phyloP scores from a whole-genome alignment of 805 yeast species.

The Ogataea trehaloabstinens region DNA sequence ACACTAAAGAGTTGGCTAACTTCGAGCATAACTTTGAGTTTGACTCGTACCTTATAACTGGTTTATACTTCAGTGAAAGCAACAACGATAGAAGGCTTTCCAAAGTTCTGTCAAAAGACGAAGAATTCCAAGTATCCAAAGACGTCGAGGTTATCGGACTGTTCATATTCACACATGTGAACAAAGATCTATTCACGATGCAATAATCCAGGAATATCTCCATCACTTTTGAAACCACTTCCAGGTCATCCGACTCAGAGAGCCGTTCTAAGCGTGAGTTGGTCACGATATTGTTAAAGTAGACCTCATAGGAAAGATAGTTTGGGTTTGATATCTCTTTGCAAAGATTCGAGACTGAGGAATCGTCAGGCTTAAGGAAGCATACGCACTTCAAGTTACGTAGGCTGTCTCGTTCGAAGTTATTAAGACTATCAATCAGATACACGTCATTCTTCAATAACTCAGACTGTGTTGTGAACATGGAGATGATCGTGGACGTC shows the following conservation, averaged over 20 bases:
- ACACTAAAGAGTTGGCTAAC: slow-evolving; percentile 64
- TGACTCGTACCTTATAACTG: slow-evolving; percentile 74
- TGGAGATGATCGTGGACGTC: slow-evolving; percentile 83
- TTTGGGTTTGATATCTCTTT: slow-evolving; percentile 76
- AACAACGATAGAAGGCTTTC: slow-evolving; percentile 53
- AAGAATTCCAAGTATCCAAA: slow-evolving; percentile 45
- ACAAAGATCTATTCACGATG: slow-evolving; percentile 68
- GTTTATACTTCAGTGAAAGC: slow-evolving; percentile 72
- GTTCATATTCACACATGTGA: slow-evolving; percentile 31
- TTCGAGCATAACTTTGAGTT: slow-evolving; percentile 64
- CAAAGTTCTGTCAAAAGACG: slow-evolving; percentile 40
- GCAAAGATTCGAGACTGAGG: slow-evolving; percentile 56
- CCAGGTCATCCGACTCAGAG: slow-evolving; percentile 89
- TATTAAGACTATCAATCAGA: slow-evolving; percentile 69
- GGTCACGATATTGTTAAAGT: slow-evolving; percentile 70
- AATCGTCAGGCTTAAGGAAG: slow-evolving; percentile 70
- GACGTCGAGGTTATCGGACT: slow-evolving; percentile 21
- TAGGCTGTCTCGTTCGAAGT: slow-evolving; percentile 58
- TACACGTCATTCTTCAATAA: slow-evolving; percentile 81
- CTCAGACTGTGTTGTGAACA: slow-evolving; percentile 85
- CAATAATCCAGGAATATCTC: slow-evolving; percentile 86
- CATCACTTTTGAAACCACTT: slow-evolving; percentile 68
- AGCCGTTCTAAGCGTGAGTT: slow-evolving; percentile 80
- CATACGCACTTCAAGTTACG: slow-evolving; percentile 80
- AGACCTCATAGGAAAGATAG: slow-evolving; percentile 73